Base-by-base conservation (phyloP, 345 rosid species). In the Luvunga scandens region DNA sequence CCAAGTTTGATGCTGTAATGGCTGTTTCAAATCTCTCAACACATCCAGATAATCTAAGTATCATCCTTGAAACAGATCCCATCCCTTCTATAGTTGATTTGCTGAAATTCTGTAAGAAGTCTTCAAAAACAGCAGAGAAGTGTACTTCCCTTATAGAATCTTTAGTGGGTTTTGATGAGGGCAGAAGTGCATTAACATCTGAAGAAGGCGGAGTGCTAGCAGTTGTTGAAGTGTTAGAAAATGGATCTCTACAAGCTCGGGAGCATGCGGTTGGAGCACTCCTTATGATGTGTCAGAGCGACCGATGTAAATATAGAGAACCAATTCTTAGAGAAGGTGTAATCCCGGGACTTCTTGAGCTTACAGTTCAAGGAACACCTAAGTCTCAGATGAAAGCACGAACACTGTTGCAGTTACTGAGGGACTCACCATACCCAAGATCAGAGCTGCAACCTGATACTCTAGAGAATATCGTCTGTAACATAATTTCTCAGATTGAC, bases 311-410 rank as follows among this genome's bases (percentile, higher is more conserved):
- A 88, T 96, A 89, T 75, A 85, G 98, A 82, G 95, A 92, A 84
- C 98, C 93, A 4, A 96, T 96, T 74, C 95, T 96, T 21, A 80
- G 81, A 88, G 99, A 96, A 89, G 99, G 99, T 67, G 99, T 92
- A 16, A 96, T 96, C 74, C 99, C 99, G 0, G 99, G 99, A 70
- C 85, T 96, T 36, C 98, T 96, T 1, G 98, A 96, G 88, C 94
- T 96, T 7, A 96, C 98, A 8, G 98, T 96, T 65, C 98, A 94
- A 84, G 99, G 99, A 53, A 90, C 99, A 5, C 87, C 93, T 3
- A 92, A 92, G 83, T 87, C 98, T 64, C 97, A 87, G 76, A 73
- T 74, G 25, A 96, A 92, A 80, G 98, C 99, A 3, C 90, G 87
- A n/a, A 88, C 88, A 12, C 89, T 96, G 6, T 77, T 96, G 81